Percentiles rank a stretch among this genome's conserved stretches.
phyloP scores from a whole-genome alignment of 179 eudicot species.

The Nepenthes alata region DNA sequence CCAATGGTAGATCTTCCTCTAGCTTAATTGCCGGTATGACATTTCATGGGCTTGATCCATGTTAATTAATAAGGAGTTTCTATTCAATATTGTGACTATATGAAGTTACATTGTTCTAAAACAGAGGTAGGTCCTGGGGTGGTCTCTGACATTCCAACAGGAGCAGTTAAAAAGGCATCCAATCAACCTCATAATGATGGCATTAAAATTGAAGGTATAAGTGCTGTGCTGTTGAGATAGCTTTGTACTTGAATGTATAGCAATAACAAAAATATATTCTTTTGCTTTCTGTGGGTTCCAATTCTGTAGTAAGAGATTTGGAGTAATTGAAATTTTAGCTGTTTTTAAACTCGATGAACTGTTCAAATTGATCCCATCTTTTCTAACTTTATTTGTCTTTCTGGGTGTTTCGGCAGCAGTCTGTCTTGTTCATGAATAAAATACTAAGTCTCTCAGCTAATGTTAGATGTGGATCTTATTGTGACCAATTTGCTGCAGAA shows the following conservation, averaged over 20 bases:
- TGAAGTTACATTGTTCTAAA: slow-evolving; percentile 4
- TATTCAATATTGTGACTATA: not conserved
- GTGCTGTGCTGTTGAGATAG: too few relatives aligned
- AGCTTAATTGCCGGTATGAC: slow-evolving; percentile 42
- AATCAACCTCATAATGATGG: slow-evolving; percentile 22
- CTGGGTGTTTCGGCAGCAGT: not conserved
- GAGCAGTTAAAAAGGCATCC: slow-evolving; percentile 36
- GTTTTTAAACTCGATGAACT: not conserved
- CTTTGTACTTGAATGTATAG: too few relatives aligned
- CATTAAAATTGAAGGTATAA: slow-evolving; percentile 68
- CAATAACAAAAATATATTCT: too few relatives aligned
- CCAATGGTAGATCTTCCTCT: slow-evolving; percentile 34
- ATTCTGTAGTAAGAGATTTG: not conserved
- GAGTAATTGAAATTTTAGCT: too few relatives aligned
- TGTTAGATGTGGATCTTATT: not conserved
- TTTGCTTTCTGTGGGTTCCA: too few relatives aligned
- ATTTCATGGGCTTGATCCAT: slow-evolving; percentile 2
- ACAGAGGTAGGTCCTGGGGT: slow-evolving; percentile 33
- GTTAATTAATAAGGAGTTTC: not conserved
- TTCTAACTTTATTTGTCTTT: not conserved
- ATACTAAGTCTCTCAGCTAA: not conserved
- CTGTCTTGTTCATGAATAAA: not conserved
- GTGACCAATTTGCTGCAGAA: not conserved
- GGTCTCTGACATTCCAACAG: slow-evolving; percentile 21
- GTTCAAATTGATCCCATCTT: not conserved